phyloP scores from a whole-genome alignment of 164 flowering plant genomes.

The Macadamia tetraphylla region DNA sequence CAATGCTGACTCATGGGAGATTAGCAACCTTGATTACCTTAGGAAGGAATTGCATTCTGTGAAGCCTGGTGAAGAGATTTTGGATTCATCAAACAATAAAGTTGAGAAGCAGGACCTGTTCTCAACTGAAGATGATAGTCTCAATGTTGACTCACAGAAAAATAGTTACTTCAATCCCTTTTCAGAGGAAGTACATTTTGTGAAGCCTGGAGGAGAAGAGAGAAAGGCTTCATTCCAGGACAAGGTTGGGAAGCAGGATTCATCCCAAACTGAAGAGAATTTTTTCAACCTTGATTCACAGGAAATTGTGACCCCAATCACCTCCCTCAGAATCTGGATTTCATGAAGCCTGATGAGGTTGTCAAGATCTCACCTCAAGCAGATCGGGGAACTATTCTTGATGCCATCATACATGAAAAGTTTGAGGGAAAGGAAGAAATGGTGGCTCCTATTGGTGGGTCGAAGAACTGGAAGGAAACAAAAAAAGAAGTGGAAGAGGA shows the following conservation, averaged over 20 bases:
- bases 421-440: neutral
- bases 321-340: neutral
- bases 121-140: too few relatives aligned
- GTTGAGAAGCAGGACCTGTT: too few relatives aligned
- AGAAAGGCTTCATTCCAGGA: neutral
- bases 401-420: constrained; percentile 2
- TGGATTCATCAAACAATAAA: too few relatives aligned
- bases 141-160: constrained; percentile 5
- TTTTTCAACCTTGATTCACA: too few relatives aligned
- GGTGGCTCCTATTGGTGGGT: neutral
- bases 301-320: neutral
- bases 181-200: too few relatives aligned
- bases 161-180: too few relatives aligned
- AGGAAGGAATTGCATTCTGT: too few relatives aligned
- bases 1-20: neutral
- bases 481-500: neutral
- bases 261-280: constrained; percentile 1
- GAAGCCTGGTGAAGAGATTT: too few relatives aligned
- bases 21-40: too few relatives aligned
- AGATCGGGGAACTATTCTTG: neutral
- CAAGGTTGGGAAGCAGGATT: constrained; percentile 3
- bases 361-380: neutral
- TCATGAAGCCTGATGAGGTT: neutral
- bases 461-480: neutral
- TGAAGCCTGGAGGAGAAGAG: constrained; percentile 1